A percentile compares a stretch with the other conserved stretches of the same genome.
phyloP scores from a whole-genome alignment of 805 yeast species.

The Saccharomycopsis sp. region DNA sequence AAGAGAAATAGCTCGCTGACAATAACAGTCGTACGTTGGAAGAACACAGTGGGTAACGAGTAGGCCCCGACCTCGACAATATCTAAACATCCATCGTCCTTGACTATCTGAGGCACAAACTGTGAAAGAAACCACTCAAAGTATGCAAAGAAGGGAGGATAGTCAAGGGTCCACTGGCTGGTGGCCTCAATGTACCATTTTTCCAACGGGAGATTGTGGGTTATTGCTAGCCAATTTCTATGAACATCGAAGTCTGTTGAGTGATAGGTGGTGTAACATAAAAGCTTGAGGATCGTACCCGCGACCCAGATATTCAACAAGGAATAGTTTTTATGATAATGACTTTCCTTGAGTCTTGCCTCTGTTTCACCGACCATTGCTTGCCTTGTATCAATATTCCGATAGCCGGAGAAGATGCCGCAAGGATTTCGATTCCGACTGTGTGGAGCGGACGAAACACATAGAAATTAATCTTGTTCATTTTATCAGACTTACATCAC shows the following conservation, averaged over 20 bases:
- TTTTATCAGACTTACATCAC: no score
- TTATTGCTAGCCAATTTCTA: conserved; percentile 93
- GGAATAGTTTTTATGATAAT: conserved; percentile 35
- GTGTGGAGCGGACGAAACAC: no score
- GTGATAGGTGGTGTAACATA: conserved; percentile 73
- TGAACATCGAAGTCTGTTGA: conserved; percentile 98
- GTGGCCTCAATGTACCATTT: conserved; percentile 81
- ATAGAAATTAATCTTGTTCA: no score
- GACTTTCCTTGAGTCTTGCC: background rate
- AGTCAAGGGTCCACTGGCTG: conserved; percentile 90
- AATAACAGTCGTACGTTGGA: conserved; percentile 79
- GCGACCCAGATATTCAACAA: conserved; percentile 65
- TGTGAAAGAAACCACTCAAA: conserved; percentile 78
- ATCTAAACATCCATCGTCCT: conserved; percentile 70
- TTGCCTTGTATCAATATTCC: no score
- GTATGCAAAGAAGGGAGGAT: conserved; percentile 96
- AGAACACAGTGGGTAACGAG: conserved; percentile 73
- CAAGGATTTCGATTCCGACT: no score
- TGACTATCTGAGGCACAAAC: conserved; percentile 58
- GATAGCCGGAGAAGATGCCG: no score
- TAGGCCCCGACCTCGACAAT: conserved; percentile 59
- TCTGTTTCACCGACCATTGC: background rate
- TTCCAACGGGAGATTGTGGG: conserved; percentile 61
- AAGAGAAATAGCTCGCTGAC: conserved; percentile 67
- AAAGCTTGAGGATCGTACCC: conserved; percentile 48